Percentiles rank a stretch among this genome's conserved stretches.
These are phyloP conservation scores for Niebla homalea DNA, from an alignment of 495 filamentous ascomycete species.

Conservation along the genomic window DNA sequence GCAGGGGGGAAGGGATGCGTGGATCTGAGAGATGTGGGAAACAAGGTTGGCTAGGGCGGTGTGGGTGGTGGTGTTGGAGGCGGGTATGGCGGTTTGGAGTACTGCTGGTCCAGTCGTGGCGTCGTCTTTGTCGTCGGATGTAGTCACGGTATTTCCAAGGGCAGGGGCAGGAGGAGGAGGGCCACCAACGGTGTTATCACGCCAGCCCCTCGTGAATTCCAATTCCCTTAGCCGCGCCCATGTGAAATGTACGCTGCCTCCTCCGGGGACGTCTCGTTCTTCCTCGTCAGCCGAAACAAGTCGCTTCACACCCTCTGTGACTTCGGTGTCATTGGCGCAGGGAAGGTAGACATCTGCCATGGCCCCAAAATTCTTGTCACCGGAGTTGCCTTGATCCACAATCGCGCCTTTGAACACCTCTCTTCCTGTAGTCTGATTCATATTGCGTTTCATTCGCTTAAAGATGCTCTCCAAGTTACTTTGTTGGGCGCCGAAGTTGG, in stretches of 20 bases:
- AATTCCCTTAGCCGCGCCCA: conserved; percentile 82
- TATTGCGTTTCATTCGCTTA: conserved; percentile 51
- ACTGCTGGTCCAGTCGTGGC: conserved; percentile 32
- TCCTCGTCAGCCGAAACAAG: conserved; percentile 56
- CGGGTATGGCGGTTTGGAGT: conserved; percentile 14
- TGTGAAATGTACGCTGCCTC: conserved; percentile 64
- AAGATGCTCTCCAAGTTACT: conserved; percentile 72
- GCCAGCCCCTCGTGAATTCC: conserved; percentile 72
- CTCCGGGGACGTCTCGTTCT: conserved; percentile 46
- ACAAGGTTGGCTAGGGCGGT: conserved; percentile 35
- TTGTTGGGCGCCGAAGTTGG: conserved; percentile 65
- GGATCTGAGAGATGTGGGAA: conserved; percentile 50
- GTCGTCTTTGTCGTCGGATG: conserved; percentile 34
- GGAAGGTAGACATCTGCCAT: conserved; percentile 59
- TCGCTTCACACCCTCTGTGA: conserved; percentile 54
- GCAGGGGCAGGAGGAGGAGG: neutral
- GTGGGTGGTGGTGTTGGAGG: too few relatives aligned
- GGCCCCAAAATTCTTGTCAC: conserved; percentile 56
- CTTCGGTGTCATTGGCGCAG: conserved; percentile 60
- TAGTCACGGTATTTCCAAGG: conserved; percentile 13
- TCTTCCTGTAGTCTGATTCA: conserved; percentile 25
- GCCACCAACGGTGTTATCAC: conserved; percentile 37
- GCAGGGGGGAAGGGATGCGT: conserved; percentile 64
- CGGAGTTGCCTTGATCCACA: conserved; percentile 69
- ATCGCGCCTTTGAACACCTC: conserved; percentile 57